Conservation (phyloP, 2,329 filamentous ascomycete species). For the Epichloe coenophiala region DNA sequence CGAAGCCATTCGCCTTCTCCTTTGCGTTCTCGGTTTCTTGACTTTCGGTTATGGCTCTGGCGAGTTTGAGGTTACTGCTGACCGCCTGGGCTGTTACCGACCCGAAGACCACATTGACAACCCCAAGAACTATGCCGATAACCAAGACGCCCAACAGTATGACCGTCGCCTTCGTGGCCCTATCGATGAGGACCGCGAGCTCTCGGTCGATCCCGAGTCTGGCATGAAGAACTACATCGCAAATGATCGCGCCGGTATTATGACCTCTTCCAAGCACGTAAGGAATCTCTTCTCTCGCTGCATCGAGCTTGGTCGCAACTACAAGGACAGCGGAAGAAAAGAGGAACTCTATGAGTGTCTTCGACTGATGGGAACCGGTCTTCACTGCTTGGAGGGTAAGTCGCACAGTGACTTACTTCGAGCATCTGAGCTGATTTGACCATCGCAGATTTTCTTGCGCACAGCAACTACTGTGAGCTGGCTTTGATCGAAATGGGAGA, state of each 20-base stretch:
- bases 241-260: slow-evolving; percentile 64
- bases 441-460: slow-evolving; percentile 64
- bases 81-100: slow-evolving; percentile 70
- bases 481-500: slow-evolving; percentile 80
- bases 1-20: slow-evolving; percentile 77
- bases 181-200: slow-evolving; percentile 64
- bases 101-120: slow-evolving; percentile 68
- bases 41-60: slow-evolving; percentile 74
- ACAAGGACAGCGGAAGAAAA: slow-evolving; percentile 40
- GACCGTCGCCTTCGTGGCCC: slow-evolving; percentile 70
- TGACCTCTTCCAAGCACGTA: slow-evolving; percentile 68
- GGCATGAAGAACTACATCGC: slow-evolving; percentile 93
- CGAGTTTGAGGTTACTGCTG: slow-evolving; percentile 74
- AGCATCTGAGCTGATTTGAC: neutral
- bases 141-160: slow-evolving; percentile 71
- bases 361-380: slow-evolving; percentile 71
- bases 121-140: slow-evolving; percentile 80
- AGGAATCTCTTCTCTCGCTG: slow-evolving; percentile 58
- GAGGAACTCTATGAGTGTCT: slow-evolving; percentile 80
- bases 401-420: neutral
- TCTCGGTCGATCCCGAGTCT: slow-evolving; percentile 61
- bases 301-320: slow-evolving; percentile 69
- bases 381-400: slow-evolving; percentile 72
- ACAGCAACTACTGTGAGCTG: slow-evolving; percentile 87
- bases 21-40: slow-evolving; percentile 84